Evolutionary conservation across 306 rosid species (phyloP), one percentile per base, ranked within the genome.

Genomic region (Clitoria ternatea): DNA sequence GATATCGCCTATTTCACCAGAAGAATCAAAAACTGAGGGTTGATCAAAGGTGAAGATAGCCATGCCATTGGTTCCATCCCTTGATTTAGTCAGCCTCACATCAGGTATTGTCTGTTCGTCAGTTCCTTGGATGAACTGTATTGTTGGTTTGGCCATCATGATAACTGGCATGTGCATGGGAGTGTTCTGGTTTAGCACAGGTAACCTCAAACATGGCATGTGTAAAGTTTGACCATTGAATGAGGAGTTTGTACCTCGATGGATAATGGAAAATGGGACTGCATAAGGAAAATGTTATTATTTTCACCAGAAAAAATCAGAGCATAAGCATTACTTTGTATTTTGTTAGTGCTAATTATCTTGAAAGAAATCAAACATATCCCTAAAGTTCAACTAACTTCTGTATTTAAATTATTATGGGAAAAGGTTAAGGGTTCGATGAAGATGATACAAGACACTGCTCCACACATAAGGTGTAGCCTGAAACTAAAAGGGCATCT

Each of bases 71-170:
- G 97, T 89, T 49, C 99, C 99, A 59, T 95, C 99, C 80, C 84
- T 85, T 23, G 99, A 91, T 81, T 89, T 86, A 19, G 99, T 95
- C 24, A 95, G 83, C 82, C 77, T 85, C 57, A 95, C 99, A 72
- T 95, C 99, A 6, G 99, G 99, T 64, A 86, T 54, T 68, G 99
- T 95, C 77, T 81, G 91, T 54, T 95, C 99, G 80, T 91, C 97
- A 26, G 97, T 95, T 77, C 99, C 97, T 72, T 91, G 99, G 81
- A 95, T 95, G 83, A 95, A 95, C 82, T 95, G 99, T 72, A 95
- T 95, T 29, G 55, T 76, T 14, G 97, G 92, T 70, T 75, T 78
- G 29, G 50, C 89, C 99, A 95, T 89, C 85, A 82, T 83, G 55
- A 66, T 52, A 24, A 77, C 44, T 3, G 81, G 79, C 23, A 75